Base-by-base conservation (phyloP, 2,329 filamentous ascomycete species). In the Colletotrichum noveboracense region DNA sequence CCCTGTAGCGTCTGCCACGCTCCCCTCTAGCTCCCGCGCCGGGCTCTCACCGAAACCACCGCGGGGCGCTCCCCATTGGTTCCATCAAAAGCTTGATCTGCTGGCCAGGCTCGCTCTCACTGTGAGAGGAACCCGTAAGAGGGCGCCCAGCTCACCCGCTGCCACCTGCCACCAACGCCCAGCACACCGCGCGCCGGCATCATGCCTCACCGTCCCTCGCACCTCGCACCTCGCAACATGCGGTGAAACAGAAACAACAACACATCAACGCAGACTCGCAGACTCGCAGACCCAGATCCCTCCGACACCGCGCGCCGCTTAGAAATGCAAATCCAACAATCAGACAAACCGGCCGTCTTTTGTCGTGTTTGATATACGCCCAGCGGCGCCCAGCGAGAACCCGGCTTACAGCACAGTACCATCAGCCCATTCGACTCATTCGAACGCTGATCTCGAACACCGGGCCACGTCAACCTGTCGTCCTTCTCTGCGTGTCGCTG, bases 231-330 rank as follows among this genome's bases (percentile, higher is more conserved):
- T 21, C 16, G n/a, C 28, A 70, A 74, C 43, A 74, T 74, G 71
- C 71, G 71, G 71, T 74, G 71, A 74, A 74, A 74, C 71, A 64
- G 58, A 30, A 64, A 48, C 64, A 55, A 34, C 66, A 28, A 62
- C 70, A 73, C 56, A 26, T 26, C 32, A 38, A 66, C 58, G 30
- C 26, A 70, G 58, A 52, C 43, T 52, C 56, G 30, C 26, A 70
- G 43, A 48, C 38, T 48, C 43, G 43, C 43, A 52, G n/a, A 52
- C n/a, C 43, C 43, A 52, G 43, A 52, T 52, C 43, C 43, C 43
- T 38, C 58, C 58, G 58, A 62, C 66, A 56, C 38, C 36, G 43
- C 32, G 43, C 43, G 43, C 70, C 62, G 71, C 71, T 74, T 43
- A 64, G 24, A 30, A 64, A 73, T 43, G 24, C 30, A 18, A 13